These are phyloP conservation scores for Zygosaccharomyces rouxii DNA, from an alignment of 805 yeast genomes.

Conservation along the genomic window DNA sequence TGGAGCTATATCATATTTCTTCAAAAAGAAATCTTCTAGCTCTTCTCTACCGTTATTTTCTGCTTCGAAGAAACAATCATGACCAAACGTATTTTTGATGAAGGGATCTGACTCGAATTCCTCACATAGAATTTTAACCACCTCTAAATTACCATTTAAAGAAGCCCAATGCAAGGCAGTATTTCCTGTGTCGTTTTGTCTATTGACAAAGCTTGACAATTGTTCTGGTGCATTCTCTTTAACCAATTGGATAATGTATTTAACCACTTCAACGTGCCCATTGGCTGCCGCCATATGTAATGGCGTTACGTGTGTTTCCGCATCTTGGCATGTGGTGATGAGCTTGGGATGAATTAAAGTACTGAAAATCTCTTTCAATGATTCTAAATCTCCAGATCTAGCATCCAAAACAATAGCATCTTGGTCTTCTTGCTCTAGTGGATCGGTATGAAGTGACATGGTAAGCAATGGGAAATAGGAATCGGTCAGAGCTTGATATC, in stretches of 20 bases:
- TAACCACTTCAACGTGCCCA: constrained; percentile 71
- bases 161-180: constrained; percentile 98
- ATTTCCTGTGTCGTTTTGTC: constrained; percentile 76
- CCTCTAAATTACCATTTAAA: constrained; percentile 72
- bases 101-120: constrained; percentile 78
- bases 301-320: constrained; percentile 63
- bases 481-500: not conserved
- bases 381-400: constrained; percentile 80
- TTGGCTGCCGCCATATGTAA: constrained; percentile 95
- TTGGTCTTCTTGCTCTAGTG: constrained; percentile 65
- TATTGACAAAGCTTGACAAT: constrained; percentile 44
- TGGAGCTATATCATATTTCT: constrained; percentile 65
- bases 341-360: constrained; percentile 46
- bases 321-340: constrained; percentile 52
- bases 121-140: constrained; percentile 68
- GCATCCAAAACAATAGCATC: constrained; percentile 80
- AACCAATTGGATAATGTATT: constrained; percentile 50
- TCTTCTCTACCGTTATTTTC: constrained; percentile 72
- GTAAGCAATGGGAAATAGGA: not conserved
- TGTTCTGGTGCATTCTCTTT: constrained; percentile 35
- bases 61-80: constrained; percentile 86
- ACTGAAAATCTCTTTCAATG: constrained; percentile 62
- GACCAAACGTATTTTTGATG: constrained; percentile 64
- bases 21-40: constrained; percentile 71
- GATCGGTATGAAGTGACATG: constrained; percentile 32